Conservation (phyloP, 305 asterid genomes). For the Solanum chacoense region DNA sequence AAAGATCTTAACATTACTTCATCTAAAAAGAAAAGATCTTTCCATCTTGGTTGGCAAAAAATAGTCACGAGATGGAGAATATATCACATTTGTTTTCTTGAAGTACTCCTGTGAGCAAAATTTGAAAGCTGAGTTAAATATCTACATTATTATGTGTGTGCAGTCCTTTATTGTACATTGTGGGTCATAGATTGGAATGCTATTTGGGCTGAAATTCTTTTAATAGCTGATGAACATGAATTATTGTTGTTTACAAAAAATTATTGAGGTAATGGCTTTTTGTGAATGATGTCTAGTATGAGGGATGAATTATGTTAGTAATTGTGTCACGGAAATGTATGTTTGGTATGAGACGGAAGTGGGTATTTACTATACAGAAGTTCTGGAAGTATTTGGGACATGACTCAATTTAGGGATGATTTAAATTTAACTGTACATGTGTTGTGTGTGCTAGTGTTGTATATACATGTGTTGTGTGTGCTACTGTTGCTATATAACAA, state of each 20-base stretch:
- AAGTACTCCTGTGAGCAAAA: neutral
- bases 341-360: neutral
- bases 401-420: neutral
- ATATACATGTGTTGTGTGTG: neutral
- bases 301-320: neutral
- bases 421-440: neutral
- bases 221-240: neutral
- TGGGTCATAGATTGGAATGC: neutral
- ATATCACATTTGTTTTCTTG: neutral
- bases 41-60: neutral
- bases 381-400: neutral
- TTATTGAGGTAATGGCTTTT: neutral
- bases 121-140: neutral
- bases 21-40: neutral
- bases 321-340: neutral
- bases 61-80: neutral
- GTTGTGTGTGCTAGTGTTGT: neutral
- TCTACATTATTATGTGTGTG: neutral
- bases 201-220: neutral
- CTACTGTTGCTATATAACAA: neutral
- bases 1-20: neutral
- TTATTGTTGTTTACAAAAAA: neutral
- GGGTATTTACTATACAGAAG: neutral
- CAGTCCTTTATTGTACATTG: neutral
- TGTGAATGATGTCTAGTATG: neutral